These are phyloP conservation scores for Pouteria glomerata DNA, from an alignment of 148 eudicot genomes.

Conservation along the genomic window DNA sequence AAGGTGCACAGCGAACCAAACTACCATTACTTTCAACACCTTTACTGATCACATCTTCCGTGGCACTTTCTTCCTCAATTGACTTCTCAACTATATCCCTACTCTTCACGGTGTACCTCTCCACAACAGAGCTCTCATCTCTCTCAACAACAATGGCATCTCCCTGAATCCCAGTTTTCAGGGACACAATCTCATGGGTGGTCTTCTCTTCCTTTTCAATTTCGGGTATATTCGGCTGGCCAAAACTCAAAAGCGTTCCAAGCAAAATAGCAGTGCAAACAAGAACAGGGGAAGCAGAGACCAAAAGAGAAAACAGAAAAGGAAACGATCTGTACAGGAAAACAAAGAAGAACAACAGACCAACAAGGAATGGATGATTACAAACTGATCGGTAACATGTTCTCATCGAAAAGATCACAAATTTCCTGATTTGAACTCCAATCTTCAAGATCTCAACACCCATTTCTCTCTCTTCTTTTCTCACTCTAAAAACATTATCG, in stretches of 20 bases:
- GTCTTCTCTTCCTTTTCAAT: slow-evolving; percentile 15
- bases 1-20: neutral
- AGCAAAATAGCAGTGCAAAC: slow-evolving; percentile 50
- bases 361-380: slow-evolving; percentile 42
- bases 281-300: slow-evolving; percentile 53
- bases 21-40: slow-evolving; percentile 5
- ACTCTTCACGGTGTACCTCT: slow-evolving; percentile 22
- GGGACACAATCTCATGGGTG: slow-evolving; percentile 16
- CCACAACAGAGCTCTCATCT: slow-evolving; percentile 22
- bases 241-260: slow-evolving; percentile 42
- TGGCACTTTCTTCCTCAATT: slow-evolving; percentile 17
- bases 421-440: slow-evolving; percentile 20
- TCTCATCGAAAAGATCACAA: slow-evolving; percentile 24
- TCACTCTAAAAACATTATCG: neutral
- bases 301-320: slow-evolving; percentile 38
- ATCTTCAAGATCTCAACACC: slow-evolving; percentile 23
- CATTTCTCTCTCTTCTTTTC: slow-evolving; percentile 21
- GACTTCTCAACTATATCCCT: slow-evolving; percentile 32
- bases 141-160: slow-evolving; percentile 18
- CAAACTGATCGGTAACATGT: slow-evolving; percentile 27
- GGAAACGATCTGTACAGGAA: slow-evolving; percentile 46
- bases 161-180: slow-evolving; percentile 11
- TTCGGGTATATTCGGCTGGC: slow-evolving; percentile 32
- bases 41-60: neutral
- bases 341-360: slow-evolving; percentile 23